These are phyloP conservation scores for Lophiotrema nucula DNA, from an alignment of 495 filamentous ascomycete genomes.

Conservation along the genomic window DNA sequence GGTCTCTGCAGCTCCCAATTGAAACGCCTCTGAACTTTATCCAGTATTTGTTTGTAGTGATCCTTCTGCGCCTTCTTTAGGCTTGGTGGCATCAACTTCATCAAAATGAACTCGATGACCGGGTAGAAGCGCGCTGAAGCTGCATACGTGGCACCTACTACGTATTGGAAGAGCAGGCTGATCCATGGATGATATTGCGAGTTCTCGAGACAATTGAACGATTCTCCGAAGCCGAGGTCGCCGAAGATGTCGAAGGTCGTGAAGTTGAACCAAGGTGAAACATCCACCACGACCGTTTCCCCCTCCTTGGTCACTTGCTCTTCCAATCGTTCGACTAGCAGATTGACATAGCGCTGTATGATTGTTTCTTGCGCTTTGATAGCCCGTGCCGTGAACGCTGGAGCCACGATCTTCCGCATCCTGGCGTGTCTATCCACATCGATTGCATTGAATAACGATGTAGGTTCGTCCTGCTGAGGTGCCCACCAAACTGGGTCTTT, in stretches of 20 bases:
- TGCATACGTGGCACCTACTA: too few relatives aligned
- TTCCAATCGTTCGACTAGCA: constrained; percentile 18
- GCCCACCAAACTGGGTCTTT: constrained; percentile 33
- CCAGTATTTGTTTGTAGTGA: constrained; percentile 1
- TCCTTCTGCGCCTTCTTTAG: constrained; percentile 1
- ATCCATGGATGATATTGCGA: constrained; percentile 39
- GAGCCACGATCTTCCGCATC: constrained; percentile 24
- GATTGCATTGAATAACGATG: constrained; percentile 27
- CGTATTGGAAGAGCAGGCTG: constrained; percentile 23
- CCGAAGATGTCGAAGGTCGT: constrained; percentile 40
- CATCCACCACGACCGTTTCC: constrained; percentile 21
- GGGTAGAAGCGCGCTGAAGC: constrained; percentile 3
- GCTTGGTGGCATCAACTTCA: neutral
- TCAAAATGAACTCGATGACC: neutral
- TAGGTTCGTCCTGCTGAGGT: constrained; percentile 4
- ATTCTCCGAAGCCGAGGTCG: constrained; percentile 39
- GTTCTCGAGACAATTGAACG: constrained; percentile 34
- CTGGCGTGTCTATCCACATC: constrained; percentile 30
- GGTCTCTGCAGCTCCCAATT: constrained; percentile 2
- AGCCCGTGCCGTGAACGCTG: constrained; percentile 35
- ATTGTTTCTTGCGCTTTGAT: constrained; percentile 35
- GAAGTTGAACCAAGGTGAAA: constrained; percentile 35
- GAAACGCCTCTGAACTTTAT: constrained; percentile 12
- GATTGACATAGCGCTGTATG: constrained; percentile 30
- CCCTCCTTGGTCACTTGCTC: neutral